phyloP scores from a whole-genome alignment of 2,329 filamentous ascomycete genomes.

The Xylariaceae sp. region DNA sequence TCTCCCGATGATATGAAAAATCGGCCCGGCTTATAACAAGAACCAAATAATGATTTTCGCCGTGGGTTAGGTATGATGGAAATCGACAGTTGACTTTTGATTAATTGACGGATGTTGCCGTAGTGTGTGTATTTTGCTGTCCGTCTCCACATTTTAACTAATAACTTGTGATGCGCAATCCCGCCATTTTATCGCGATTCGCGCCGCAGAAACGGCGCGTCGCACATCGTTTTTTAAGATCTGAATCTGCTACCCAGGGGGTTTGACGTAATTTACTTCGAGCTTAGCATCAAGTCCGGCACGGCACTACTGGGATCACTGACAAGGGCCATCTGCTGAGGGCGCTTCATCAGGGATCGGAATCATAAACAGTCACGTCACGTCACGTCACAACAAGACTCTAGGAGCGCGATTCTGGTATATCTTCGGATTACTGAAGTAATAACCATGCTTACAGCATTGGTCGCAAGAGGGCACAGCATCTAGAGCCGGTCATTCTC shows the following conservation, averaged over 20 bases:
- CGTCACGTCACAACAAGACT: conserved; percentile 2
- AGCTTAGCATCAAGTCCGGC: not conserved
- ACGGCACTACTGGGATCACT: not conserved
- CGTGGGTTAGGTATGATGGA: not conserved
- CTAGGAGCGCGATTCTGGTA: conserved; percentile 1
- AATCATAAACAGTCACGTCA: not conserved
- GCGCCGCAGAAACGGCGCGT: too few species aligned
- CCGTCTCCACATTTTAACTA: not conserved
- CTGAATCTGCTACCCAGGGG: not conserved
- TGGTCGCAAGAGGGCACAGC: conserved; percentile 28
- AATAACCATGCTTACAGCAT: conserved; percentile 25
- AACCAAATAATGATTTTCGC: too few species aligned
- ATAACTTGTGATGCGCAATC: not conserved
- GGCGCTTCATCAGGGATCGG: not conserved
- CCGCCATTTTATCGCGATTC: not conserved
- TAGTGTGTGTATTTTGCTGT: not conserved
- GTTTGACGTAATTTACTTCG: not conserved
- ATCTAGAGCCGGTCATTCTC: conserved; percentile 22
- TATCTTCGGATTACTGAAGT: conserved; percentile 24
- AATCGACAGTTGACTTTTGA: not conserved
- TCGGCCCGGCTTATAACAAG: too few species aligned
- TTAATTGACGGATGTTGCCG: not conserved
- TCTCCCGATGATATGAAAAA: too few species aligned
- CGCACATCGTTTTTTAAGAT: not conserved
- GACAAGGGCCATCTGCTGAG: not conserved